Conservation (phyloP, 768 basidiomycete species). For the Lentinula boryana region DNA sequence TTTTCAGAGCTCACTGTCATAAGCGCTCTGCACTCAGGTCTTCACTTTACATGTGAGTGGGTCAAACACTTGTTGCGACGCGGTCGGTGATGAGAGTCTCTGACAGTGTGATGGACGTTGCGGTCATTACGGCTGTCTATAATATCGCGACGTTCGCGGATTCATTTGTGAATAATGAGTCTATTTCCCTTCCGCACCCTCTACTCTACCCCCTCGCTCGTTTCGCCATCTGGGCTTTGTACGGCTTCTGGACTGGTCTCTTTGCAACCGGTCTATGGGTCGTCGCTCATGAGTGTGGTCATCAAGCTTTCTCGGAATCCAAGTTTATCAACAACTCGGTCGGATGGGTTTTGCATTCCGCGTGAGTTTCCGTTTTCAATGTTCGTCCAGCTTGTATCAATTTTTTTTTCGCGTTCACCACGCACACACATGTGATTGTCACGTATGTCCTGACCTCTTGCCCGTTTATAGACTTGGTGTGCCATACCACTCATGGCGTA, state of each 20-base stretch:
- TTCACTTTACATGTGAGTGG: constrained; percentile 66
- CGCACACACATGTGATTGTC: constrained; percentile 5
- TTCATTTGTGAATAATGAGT: constrained; percentile 49
- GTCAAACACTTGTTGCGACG: neutral
- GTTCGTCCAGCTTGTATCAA: constrained; percentile 12
- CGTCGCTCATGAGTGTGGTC: constrained; percentile 91
- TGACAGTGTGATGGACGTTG: constrained; percentile 65
- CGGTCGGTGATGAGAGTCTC: neutral
- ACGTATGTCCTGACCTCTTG: neutral
- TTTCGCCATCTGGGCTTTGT: constrained; percentile 71
- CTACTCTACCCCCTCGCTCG: constrained; percentile 55
- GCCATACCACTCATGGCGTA: constrained; percentile 95
- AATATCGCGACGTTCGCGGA: constrained; percentile 64
- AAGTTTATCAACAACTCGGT: constrained; percentile 89
- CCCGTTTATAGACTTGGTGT: constrained; percentile 68
- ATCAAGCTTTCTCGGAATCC: constrained; percentile 93
- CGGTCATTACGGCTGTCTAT: constrained; percentile 63
- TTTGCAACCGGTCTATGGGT: constrained; percentile 94
- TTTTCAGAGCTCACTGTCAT: constrained; percentile 72
- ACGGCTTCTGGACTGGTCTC: constrained; percentile 78
- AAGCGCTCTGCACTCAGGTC: constrained; percentile 83
- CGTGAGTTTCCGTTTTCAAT: constrained; percentile 39
- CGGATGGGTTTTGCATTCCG: constrained; percentile 90
- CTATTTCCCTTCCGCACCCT: constrained; percentile 52
- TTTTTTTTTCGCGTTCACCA: constrained; percentile 11